A percentile compares a stretch with the other conserved stretches of the same genome.
These are phyloP conservation scores for Yamadazyma tumulicola DNA, from an alignment of 805 yeast genomes.

Conservation along the genomic window DNA sequence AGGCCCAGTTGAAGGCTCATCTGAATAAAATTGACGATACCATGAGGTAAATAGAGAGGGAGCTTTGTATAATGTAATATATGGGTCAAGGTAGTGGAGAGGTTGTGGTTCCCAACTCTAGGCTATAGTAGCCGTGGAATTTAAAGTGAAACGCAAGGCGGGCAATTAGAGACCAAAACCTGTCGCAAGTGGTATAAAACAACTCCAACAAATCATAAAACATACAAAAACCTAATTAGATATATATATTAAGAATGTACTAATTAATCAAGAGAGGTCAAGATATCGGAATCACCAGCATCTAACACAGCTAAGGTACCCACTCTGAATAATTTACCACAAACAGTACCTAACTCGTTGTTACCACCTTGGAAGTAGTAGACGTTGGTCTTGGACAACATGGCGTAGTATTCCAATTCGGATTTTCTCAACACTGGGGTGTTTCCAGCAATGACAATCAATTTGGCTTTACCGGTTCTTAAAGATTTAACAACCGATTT, in stretches of 20 bases:
- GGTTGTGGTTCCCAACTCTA: no score
- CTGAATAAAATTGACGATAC: no score
- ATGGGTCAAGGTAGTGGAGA: no score
- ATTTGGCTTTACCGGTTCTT: constrained; percentile 99
- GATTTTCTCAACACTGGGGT: constrained; percentile 99
- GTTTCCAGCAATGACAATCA: constrained; percentile 97
- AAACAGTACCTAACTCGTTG: constrained; percentile 99
- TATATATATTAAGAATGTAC: constrained; percentile 3
- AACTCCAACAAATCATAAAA: no score
- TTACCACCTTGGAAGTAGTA: constrained; percentile 99
- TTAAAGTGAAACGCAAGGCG: no score
- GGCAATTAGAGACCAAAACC: no score
- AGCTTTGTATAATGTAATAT: no score
- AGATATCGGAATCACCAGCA: constrained; percentile 99
- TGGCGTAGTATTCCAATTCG: constrained; percentile 99
- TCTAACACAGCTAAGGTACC: constrained; percentile 95
- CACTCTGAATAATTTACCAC: constrained; percentile 99
- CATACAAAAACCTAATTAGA: background rate
- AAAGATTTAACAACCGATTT: constrained; percentile 97
- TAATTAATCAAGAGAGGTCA: constrained; percentile 49
- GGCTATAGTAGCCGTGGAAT: no score
- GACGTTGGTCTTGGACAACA: constrained; percentile 95
- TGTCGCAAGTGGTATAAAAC: no score
- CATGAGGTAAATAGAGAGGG: no score
- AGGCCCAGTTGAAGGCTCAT: constrained; percentile 34